Evolutionary conservation across 2,329 filamentous ascomycete genomes (phyloP), one percentile per base, ranked within the genome.

Genomic region (Zelopaecilomyces penicillatus): DNA sequence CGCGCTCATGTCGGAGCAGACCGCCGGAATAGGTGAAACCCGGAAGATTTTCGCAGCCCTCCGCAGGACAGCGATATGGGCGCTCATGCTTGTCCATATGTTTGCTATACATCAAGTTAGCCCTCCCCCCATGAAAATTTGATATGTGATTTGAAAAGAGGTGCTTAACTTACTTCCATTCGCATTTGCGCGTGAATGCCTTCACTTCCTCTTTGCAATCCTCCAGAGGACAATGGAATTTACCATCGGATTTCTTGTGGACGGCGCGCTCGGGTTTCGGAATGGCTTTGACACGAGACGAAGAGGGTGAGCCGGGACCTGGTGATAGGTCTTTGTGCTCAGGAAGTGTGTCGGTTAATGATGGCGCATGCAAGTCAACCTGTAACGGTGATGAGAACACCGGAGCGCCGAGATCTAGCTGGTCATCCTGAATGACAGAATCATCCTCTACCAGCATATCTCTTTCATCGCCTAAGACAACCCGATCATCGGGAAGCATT

Each of bases 51-150:
- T 91, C 87, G 65, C 91, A 96, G 33, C 85, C 85, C n/a, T 79
- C 75, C 37, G 84, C 82, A 26, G 71, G 74, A 64, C 91, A 97
- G 57, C 89, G 86, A 61, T 96, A 97, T 1, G 91, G 91, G 9
- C 91, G 78, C 55, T 95, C 89, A 62, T 97, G 91, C 63, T 95
- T 95, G 68, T 97, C 91, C 90, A 96, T 96, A 63, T 97, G 91
- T 69, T 97, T 96, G 61, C 88, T 95, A 52, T 5, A 12, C 29
- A 10, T 4, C 43, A 7, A 29, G 50, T 65, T 53, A 65, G 56
- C 51, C 44, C 45, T 39, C n/a, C 12, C 11, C n/a, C 38, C 27
- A 34, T 37, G 9, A 36, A 7, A 30, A 33, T 19, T 19, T 9
- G 2, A 9, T 12, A 9, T 34, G 32, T 34, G 32, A 34, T 34